Base-by-base conservation (phyloP, 176 grass and related monocot species). In the Zoysia japonica region DNA sequence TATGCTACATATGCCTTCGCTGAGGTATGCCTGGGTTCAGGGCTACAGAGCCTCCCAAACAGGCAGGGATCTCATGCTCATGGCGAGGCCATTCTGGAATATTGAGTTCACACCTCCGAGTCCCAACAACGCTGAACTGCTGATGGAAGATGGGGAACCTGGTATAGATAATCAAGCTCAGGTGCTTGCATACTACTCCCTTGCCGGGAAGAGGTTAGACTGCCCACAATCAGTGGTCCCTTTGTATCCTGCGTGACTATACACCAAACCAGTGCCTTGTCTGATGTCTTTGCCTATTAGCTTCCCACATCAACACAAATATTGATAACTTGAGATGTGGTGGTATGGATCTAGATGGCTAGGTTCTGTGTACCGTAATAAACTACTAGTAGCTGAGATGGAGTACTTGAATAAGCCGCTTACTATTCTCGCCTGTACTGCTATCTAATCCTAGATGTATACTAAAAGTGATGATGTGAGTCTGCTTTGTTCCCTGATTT, bases 21-120 rank as follows among this genome's bases (percentile, higher is more conserved):
- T 92, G 88, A 94, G 89, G 79, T 93, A 98, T 0, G 66, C 92
- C 28, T 98, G 95, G 95, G 84, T 94, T 61, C 59, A 98, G 86
- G 95, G 95, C 52, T 94, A 97, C 70, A 89, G 84, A 54, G 87
- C 91, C 1, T 90, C 91, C 39, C 81, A 65, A n/a, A 87, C 75
- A 11, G 95, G 91, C 5, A 4, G 47, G 11, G 89, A 86, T 15
- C 85, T 97, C n/a, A 82, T 93, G 85, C 61, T 78, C 73, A 97
- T 94, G 95, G 88, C 78, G 3, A 87, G 89, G 68, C 87, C 80
- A 15, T 97, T 70, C 85, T 97, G 91, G 95, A 97, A 97, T 84
- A 94, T 97, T 44, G 95, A 97, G 37, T 94, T 97, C 28, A 90
- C 85, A 19, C 95, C 89, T 86, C 82, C 82, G 35, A 83, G 51